A percentile compares a stretch with the other conserved stretches of the same genome.
These are phyloP conservation scores for Podaxis pistillaris DNA, from an alignment of 768 basidiomycete genomes.

Conservation along the genomic window DNA sequence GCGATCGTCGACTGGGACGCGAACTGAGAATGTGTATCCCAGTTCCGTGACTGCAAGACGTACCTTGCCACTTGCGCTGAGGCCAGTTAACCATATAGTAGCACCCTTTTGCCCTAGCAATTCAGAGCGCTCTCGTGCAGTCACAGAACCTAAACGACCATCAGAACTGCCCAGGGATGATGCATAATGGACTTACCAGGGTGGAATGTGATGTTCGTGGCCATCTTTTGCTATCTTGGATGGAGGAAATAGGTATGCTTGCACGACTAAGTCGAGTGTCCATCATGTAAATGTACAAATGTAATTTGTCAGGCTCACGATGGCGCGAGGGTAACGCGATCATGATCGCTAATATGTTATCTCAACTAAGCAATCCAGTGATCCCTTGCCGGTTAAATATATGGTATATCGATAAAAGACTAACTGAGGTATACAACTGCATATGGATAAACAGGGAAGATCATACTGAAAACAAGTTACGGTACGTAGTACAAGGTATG, in stretches of 20 bases:
- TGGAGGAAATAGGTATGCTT: not conserved
- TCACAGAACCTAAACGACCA: conserved; percentile 61
- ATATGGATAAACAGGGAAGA: not conserved
- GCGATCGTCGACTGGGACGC: conserved; percentile 84
- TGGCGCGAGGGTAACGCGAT: conserved; percentile 29
- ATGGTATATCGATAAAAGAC: not conserved
- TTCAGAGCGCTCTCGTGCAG: conserved; percentile 58
- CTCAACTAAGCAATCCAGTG: not conserved
- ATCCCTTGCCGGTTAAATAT: not conserved
- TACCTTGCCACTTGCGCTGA: conserved; percentile 95
- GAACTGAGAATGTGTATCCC: not conserved
- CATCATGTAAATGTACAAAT: no score
- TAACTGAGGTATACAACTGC: not conserved
- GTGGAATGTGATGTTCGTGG: conserved; percentile 68
- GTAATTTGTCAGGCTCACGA: conserved; percentile 12
- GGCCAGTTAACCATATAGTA: conserved; percentile 96
- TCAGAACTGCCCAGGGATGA: not conserved
- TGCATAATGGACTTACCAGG: conserved; percentile 39
- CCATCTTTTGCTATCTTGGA: conserved; percentile 26
- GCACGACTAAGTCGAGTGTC: not conserved
- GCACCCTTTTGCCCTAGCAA: conserved; percentile 80
- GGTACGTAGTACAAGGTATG: not conserved
- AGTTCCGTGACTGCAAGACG: conserved; percentile 13
- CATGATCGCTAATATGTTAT: conserved; percentile 11
- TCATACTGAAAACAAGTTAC: not conserved